phyloP scores from a whole-genome alignment of 2,329 filamentous ascomycete species.

The Fusarium tuaranense region DNA sequence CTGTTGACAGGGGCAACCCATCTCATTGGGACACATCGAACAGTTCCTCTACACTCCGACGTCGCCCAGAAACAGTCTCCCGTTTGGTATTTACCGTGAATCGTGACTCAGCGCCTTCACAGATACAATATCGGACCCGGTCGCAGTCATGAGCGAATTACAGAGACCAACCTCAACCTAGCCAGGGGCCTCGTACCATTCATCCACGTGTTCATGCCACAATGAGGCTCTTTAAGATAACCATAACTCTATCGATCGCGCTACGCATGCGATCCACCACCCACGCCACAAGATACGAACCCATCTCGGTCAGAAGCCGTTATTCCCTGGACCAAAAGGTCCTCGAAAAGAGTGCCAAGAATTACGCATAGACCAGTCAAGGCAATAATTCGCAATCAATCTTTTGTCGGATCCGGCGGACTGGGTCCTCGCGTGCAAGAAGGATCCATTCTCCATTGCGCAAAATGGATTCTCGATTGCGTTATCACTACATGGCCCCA shows the following conservation, averaged over 20 bases:
- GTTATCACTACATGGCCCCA: not conserved
- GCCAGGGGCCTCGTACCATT: not conserved
- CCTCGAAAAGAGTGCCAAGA: not conserved
- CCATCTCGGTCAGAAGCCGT: not conserved
- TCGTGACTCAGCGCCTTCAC: not conserved
- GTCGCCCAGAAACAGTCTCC: not conserved
- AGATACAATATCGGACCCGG: not conserved
- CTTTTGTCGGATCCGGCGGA: not conserved
- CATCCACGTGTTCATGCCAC: not conserved
- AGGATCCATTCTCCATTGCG: not conserved
- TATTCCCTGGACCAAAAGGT: not conserved
- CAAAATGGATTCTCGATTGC: not conserved
- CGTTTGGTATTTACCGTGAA: not conserved
- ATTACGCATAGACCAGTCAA: not conserved
- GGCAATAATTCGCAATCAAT: not conserved
- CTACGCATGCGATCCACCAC: not conserved
- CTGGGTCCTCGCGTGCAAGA: not conserved
- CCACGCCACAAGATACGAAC: not conserved
- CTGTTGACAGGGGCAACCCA: not conserved
- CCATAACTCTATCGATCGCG: not conserved
- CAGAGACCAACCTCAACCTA: not conserved
- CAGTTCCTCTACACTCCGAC: not conserved
- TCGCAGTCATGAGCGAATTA: not conserved
- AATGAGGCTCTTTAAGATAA: not conserved
- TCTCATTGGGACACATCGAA: not conserved